Percentiles rank a stretch among this genome's conserved stretches.
Evolutionary conservation across 768 basidiomycete genomes (phyloP).

Genomic region (Rhizopogon rudus): DNA sequence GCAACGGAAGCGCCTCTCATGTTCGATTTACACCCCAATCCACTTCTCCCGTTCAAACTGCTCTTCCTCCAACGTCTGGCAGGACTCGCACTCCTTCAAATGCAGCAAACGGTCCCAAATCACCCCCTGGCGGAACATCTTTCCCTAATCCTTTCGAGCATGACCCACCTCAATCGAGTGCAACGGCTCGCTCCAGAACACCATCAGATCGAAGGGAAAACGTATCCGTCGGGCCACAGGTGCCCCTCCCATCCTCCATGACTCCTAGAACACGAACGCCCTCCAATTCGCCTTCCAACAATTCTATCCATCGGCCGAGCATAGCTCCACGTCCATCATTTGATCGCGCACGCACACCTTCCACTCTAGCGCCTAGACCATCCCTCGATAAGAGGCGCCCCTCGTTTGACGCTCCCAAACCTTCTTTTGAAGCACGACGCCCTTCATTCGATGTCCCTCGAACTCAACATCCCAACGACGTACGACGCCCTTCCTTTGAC

Average conservation of each 20-base stretch:
- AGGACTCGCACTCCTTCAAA: constrained; percentile 19
- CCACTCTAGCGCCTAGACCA: constrained; percentile 9
- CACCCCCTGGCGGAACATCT: constrained; percentile 6
- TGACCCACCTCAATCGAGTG: neutral
- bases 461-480: neutral
- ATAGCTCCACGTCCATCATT: constrained; percentile 10
- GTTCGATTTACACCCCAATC: constrained; percentile 5
- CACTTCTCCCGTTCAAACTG: constrained; percentile 11
- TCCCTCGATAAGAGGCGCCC: constrained; percentile 11
- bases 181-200: constrained; percentile 9
- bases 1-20: constrained; percentile 5
- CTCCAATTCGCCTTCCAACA: neutral
- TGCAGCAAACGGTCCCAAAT: constrained; percentile 1
- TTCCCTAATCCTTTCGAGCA: constrained; percentile 12
- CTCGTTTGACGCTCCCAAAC: neutral
- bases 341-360: constrained; percentile 13
- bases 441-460: constrained; percentile 13
- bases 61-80: constrained; percentile 10
- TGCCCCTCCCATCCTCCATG: constrained; percentile 7
- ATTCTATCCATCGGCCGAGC: constrained; percentile 8
- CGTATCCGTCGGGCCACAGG: neutral
- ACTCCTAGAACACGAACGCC: neutral
- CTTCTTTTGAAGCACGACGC: neutral
- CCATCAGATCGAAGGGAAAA: constrained; percentile 11
- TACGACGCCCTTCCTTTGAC: constrained; percentile 9